phyloP scores from a whole-genome alignment of 192 early-diverging fungal genomes.

The Diversispora epigaea region DNA sequence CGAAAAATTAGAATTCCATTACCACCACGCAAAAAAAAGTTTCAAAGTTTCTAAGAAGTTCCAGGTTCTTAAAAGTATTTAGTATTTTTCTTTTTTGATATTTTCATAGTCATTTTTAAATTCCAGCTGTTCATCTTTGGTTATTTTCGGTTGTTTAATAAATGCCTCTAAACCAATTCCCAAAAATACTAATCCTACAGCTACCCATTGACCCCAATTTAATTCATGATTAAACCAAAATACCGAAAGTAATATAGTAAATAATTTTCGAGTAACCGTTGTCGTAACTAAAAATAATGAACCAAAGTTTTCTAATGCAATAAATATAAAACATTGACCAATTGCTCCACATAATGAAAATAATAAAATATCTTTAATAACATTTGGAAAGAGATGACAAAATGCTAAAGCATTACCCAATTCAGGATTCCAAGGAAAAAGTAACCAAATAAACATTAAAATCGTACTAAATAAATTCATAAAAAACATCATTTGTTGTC shows the following conservation, averaged over 20 bases:
- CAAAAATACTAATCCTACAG: slow-evolving; percentile 83
- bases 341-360: slow-evolving; percentile 91
- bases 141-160: slow-evolving; percentile 60
- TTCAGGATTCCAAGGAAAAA: slow-evolving; percentile 79
- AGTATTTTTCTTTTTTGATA: no score
- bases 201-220: slow-evolving; percentile 78
- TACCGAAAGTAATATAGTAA: slow-evolving; percentile 90
- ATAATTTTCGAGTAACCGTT: slow-evolving; percentile 95
- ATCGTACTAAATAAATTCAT: slow-evolving; percentile 87
- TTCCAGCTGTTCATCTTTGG: slow-evolving; percentile 16
- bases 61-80: no score
- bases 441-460: slow-evolving; percentile 72
- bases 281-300: slow-evolving; percentile 88
- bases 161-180: slow-evolving; percentile 81
- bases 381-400: slow-evolving; percentile 72
- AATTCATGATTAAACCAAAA: slow-evolving; percentile 84
- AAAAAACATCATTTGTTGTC: slow-evolving; percentile 95
- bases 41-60: no score
- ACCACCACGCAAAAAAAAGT: no score
- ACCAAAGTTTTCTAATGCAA: slow-evolving; percentile 88
- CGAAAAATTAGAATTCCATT: no score
- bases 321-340: slow-evolving; percentile 99
- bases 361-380: slow-evolving; percentile 79
- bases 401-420: slow-evolving; percentile 73
- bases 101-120: no score